Conservation (phyloP, 164 flowering plant species). For the Chimonanthus praecox region DNA sequence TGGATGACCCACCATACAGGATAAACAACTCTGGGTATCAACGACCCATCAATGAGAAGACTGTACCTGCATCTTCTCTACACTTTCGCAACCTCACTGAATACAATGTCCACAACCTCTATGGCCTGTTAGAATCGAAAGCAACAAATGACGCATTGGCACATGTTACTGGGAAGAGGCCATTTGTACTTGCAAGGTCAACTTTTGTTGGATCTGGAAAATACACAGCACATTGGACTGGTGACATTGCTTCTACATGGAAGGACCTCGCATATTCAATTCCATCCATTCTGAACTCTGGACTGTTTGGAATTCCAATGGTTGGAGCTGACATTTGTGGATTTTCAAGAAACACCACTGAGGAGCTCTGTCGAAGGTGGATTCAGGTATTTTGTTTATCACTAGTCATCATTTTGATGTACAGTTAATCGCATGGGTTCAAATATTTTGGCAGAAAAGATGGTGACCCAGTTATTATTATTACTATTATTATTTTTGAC, state of each 20-base stretch:
- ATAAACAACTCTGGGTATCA: constrained; percentile 43
- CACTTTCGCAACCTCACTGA: constrained; percentile 54
- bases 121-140: constrained; percentile 50
- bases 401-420: neutral
- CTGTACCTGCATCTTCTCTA: constrained; percentile 50
- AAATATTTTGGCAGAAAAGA: neutral
- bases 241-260: constrained; percentile 79
- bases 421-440: neutral
- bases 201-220: constrained; percentile 76
- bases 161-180: constrained; percentile 44
- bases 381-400: constrained; percentile 47
- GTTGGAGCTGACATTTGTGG: constrained; percentile 95
- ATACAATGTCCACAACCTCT: constrained; percentile 60
- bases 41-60: constrained; percentile 38
- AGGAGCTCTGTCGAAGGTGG: constrained; percentile 83
- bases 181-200: constrained; percentile 67
- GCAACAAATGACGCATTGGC: constrained; percentile 50
- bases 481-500: too few relatives aligned
- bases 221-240: constrained; percentile 87
- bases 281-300: constrained; percentile 54
- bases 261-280: constrained; percentile 61
- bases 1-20: constrained; percentile 74
- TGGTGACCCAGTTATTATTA: neutral
- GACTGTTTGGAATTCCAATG: constrained; percentile 84
- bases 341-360: constrained; percentile 45